Evolutionary conservation across 805 yeast genomes (phyloP), one percentile per base, ranked within the genome.

Genomic region (Groenewaldozyma tartarivorans): DNA sequence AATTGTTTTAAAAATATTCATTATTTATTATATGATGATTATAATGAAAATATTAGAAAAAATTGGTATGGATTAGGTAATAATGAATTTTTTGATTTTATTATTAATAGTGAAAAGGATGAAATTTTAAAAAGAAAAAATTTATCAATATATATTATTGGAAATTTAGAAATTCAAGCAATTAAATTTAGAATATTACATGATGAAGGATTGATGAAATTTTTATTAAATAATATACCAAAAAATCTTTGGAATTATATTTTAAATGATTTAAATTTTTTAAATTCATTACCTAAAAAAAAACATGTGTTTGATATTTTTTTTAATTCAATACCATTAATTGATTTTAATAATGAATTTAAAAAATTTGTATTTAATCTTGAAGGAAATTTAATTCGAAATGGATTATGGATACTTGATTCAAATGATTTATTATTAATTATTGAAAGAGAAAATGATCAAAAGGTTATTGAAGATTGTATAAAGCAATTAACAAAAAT

Each of bases 31-130:
- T n/a, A n/a, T n/a, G 15, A 24, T 6, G 24, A 29, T 30, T 33
- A 20, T 30, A 9, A 7, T 9, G 29, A 24, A 13, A 24, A 24
- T 7, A 13, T 9, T 9, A 24, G 29, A 13, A 31, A 19, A 3
- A 26, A 35, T 13, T n/a, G 4, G 9, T 19, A 20, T 9, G n/a
- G 13, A 7, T 5, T 29, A 7, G 19, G 15, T 4, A 21, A 15
- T 1, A 41, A 38, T 20, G 42, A 44, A 6, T 32, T 22, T 18
- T 46, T 44, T 27, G 49, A 46, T 27, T 46, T 41, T 34, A 39
- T 44, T 4, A 13, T 44, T 13, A 35, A 35, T 16, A 20, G 36
- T 5, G 33, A 24, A 4, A 20, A 33, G 11, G 13, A 20, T 9
- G 34, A 17, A 6, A 22, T 46, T 7, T 24, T 36, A 16, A 17